These are phyloP conservation scores for Dianthus caryophyllus DNA, from an alignment of 148 eudicot genomes.

Conservation along the genomic window DNA sequence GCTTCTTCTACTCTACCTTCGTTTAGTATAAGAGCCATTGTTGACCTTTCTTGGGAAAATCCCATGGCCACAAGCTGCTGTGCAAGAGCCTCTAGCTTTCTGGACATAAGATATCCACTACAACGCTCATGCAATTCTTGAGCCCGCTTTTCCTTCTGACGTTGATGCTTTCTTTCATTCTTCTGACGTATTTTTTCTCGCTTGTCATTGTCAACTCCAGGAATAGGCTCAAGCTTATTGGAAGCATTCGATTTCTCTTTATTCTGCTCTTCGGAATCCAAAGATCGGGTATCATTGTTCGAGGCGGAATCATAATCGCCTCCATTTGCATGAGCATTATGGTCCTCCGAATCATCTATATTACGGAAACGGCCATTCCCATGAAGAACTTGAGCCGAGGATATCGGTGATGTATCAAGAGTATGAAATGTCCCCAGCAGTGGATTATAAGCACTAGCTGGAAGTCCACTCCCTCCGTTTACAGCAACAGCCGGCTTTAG, in stretches of 20 bases:
- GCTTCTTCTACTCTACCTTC: conserved; percentile 87
- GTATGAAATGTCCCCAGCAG: conserved; percentile 78
- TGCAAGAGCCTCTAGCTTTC: conserved; percentile 84
- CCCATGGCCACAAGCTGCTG: conserved; percentile 95
- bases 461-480: conserved; percentile 39
- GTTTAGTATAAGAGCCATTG: conserved; percentile 84
- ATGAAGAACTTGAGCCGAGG: conserved; percentile 47
- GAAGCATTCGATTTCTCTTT: conserved; percentile 62
- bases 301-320: conserved; percentile 76
- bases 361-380: conserved; percentile 77
- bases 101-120: conserved; percentile 90
- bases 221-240: conserved; percentile 51
- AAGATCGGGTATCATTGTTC: conserved; percentile 83
- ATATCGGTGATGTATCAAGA: conserved; percentile 51
- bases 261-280: conserved; percentile 85
- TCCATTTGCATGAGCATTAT: conserved; percentile 51
- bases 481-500: conserved; percentile 51
- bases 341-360: conserved; percentile 84
- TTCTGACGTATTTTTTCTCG: conserved; percentile 91
- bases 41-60: conserved; percentile 78
- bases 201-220: conserved; percentile 88
- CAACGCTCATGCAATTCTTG: conserved; percentile 90
- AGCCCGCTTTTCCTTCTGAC: conserved; percentile 95
- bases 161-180: conserved; percentile 96
- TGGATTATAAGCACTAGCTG: conserved; percentile 90